These are phyloP conservation scores for Paracoccidioides lutzii DNA, from an alignment of 2,329 filamentous ascomycete genomes.

Conservation along the genomic window DNA sequence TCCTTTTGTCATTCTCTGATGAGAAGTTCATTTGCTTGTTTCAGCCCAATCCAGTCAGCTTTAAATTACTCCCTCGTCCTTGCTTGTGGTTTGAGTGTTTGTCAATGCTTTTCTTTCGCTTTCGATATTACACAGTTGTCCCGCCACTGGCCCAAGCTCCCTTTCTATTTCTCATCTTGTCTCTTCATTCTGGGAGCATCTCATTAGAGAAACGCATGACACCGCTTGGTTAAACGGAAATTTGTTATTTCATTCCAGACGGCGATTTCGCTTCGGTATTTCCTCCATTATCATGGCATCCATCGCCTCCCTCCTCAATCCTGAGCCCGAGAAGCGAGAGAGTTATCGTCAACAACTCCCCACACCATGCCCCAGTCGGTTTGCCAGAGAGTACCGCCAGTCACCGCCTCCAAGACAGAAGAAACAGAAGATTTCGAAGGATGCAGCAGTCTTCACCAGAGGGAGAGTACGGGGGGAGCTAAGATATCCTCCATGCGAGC, in stretches of 20 bases:
- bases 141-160: not conserved
- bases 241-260: not conserved
- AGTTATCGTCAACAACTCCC: constrained; percentile 19
- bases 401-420: constrained; percentile 17
- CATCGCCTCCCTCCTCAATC: constrained; percentile 54
- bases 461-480: constrained; percentile 52
- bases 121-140: not conserved
- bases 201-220: constrained; percentile 4
- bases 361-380: constrained; percentile 30
- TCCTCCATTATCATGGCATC: constrained; percentile 43
- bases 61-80: constrained; percentile 6
- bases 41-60: constrained; percentile 1
- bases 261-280: not conserved
- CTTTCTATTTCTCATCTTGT: constrained; percentile 1
- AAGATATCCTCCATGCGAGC: constrained; percentile 63
- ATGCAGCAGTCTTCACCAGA: constrained; percentile 49
- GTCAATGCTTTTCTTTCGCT: not conserved
- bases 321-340: constrained; percentile 33
- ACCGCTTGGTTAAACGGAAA: not conserved
- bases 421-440: constrained; percentile 50
- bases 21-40: not conserved
- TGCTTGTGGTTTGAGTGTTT: constrained; percentile 3
- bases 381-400: constrained; percentile 28
- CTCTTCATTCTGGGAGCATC: not conserved
- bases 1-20: constrained; percentile 6